These are phyloP conservation scores for Pestalotiopsis sp. DNA, from an alignment of 2,329 filamentous ascomycete species.

Conservation along the genomic window DNA sequence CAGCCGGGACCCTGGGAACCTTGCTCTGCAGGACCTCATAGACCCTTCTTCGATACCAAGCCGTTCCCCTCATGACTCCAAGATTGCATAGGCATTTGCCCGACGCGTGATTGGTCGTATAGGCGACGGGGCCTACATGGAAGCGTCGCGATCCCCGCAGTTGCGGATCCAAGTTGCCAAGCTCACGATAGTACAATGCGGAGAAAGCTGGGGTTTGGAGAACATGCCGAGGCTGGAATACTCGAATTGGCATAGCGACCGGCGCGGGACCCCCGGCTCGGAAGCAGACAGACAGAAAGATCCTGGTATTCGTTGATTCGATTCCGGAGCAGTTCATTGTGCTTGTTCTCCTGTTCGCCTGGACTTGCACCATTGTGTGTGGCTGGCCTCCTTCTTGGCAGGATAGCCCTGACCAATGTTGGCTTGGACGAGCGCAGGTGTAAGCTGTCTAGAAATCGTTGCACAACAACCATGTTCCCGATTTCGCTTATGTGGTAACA, in stretches of 20 bases:
- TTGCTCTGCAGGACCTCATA: too few relatives aligned
- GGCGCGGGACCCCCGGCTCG: neutral
- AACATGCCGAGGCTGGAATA: constrained; percentile 4
- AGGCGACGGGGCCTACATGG: neutral
- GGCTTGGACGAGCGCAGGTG: too few relatives aligned
- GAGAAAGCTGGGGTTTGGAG: constrained; percentile 8
- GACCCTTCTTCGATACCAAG: too few relatives aligned
- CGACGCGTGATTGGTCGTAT: neutral
- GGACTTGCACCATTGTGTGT: too few relatives aligned
- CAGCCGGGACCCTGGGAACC: too few relatives aligned
- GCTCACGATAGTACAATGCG: neutral
- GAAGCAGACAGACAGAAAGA: neutral
- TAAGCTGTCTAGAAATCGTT: too few relatives aligned
- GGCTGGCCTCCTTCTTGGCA: too few relatives aligned
- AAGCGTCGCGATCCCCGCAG: neutral
- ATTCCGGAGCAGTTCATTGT: neutral
- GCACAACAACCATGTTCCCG: too few relatives aligned
- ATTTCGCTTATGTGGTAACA: too few relatives aligned
- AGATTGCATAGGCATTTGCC: neutral
- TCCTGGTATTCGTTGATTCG: neutral
- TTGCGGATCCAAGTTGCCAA: neutral
- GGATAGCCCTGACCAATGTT: too few relatives aligned
- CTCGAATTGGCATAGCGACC: neutral
- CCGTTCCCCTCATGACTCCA: neutral
- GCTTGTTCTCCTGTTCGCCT: neutral